Evolutionary conservation across 345 rosid species (phyloP).

Genomic region (Camelina hispida): DNA sequence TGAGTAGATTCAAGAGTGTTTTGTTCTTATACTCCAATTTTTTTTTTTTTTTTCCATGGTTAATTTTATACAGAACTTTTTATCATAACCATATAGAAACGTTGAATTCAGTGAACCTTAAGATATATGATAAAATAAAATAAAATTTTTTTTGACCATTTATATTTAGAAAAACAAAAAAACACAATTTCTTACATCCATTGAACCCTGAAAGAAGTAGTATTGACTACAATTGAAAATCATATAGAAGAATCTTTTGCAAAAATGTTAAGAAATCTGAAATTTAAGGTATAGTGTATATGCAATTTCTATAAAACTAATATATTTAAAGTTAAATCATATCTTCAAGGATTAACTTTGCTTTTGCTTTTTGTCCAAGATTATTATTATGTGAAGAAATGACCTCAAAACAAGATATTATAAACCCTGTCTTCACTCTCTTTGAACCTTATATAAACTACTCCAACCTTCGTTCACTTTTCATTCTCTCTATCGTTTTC

Average conservation of each 20-base stretch:
- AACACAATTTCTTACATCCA: not conserved
- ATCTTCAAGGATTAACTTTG: constrained; percentile 1
- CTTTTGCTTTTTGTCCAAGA: not conserved
- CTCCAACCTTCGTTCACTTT: constrained; percentile 19
- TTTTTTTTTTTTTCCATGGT: not conserved
- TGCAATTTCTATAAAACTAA: constrained; percentile 18
- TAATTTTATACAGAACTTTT: not conserved
- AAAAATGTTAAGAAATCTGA: constrained; percentile 26
- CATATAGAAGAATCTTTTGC: not conserved
- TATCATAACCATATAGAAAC: constrained; percentile 5
- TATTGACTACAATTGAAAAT: constrained; percentile 11
- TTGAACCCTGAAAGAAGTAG: not conserved
- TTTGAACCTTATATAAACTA: constrained; percentile 34
- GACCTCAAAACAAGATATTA: constrained; percentile 31
- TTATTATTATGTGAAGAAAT: constrained; percentile 13
- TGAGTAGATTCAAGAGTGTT: not conserved
- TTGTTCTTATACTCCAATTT: not conserved
- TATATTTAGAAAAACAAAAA: not conserved
- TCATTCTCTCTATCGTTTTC: constrained; percentile 30
- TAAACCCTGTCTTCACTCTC: constrained; percentile 20
- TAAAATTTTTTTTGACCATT: not conserved
- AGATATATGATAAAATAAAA: not conserved
- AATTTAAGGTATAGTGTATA: not conserved
- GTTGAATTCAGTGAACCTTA: constrained; percentile 32
- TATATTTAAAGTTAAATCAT: not conserved